Conservation (phyloP, 495 filamentous ascomycete species). For the Hypomontagnella submonticulosa region DNA sequence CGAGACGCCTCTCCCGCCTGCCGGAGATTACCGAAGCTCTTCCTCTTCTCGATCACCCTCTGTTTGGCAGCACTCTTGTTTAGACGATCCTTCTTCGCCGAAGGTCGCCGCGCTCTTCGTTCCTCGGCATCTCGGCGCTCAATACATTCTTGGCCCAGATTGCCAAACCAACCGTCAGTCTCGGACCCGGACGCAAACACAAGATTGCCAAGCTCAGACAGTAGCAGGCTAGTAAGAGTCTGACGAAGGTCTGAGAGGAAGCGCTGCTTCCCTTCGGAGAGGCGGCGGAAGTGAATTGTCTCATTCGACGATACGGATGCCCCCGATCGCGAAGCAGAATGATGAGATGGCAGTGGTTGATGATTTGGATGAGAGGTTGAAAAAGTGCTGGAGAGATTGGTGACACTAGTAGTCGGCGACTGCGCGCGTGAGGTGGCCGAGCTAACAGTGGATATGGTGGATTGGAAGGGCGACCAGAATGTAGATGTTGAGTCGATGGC, state of each 20-base stretch:
- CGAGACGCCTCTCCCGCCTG: constrained; percentile 52
- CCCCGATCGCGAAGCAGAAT: constrained; percentile 58
- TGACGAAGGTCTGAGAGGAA: constrained; percentile 84
- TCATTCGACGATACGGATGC: constrained; percentile 69
- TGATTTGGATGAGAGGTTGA: constrained; percentile 50
- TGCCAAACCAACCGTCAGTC: constrained; percentile 91
- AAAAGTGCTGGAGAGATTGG: constrained; percentile 60
- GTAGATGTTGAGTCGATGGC: constrained; percentile 82
- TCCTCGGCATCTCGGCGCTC: constrained; percentile 76
- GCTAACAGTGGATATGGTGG: constrained; percentile 69
- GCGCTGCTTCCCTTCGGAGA: constrained; percentile 63
- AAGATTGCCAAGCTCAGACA: constrained; percentile 88
- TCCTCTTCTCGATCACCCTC: constrained; percentile 68
- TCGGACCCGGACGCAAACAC: constrained; percentile 89
- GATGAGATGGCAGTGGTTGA: constrained; percentile 52
- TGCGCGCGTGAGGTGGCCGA: constrained; percentile 66
- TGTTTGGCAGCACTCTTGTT: constrained; percentile 61
- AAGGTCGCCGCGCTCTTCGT: constrained; percentile 53
- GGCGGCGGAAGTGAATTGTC: constrained; percentile 65
- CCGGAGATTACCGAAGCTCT: constrained; percentile 63
- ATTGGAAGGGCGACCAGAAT: constrained; percentile 87
- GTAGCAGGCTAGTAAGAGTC: constrained; percentile 81
- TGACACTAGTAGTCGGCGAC: constrained; percentile 66
- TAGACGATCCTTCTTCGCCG: constrained; percentile 50
- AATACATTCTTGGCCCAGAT: constrained; percentile 79